Evolutionary conservation across 768 basidiomycete species (phyloP).

Genomic region (Panaeolus papilionaceus): DNA sequence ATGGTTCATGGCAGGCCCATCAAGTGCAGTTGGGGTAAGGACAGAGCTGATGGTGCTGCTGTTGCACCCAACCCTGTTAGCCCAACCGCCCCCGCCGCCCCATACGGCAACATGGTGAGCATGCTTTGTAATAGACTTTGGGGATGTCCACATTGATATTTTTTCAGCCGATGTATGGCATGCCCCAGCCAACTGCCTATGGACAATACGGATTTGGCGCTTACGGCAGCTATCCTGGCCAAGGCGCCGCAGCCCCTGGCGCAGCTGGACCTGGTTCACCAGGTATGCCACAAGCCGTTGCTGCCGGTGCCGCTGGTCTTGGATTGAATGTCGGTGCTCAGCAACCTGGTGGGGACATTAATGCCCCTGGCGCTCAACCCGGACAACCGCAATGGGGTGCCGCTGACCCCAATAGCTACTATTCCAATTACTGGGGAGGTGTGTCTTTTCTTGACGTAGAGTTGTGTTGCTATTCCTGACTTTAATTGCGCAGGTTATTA

Average conservation of each 20-base stretch:
- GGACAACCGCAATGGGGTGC: slow-evolving; percentile 81
- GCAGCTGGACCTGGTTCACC: slow-evolving; percentile 57
- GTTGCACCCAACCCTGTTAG: slow-evolving; percentile 56
- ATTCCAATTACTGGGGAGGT: slow-evolving; percentile 89
- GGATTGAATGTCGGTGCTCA: slow-evolving; percentile 61
- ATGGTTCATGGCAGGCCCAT: slow-evolving; percentile 97
- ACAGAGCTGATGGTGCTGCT: slow-evolving; percentile 74
- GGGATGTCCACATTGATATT: slow-evolving; percentile 17
- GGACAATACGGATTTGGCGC: slow-evolving; percentile 77
- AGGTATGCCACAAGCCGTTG: slow-evolving; percentile 63
- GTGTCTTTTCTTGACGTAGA: slow-evolving; percentile 31
- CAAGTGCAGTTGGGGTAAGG: slow-evolving; percentile 99
- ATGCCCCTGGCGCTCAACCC: slow-evolving; percentile 56
- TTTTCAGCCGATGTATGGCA: slow-evolving; percentile 84
- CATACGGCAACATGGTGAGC: slow-evolving; percentile 84
- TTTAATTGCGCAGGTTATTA: slow-evolving; percentile 68
- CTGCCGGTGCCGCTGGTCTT: slow-evolving; percentile 60
- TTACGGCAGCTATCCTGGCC: slow-evolving; percentile 74
- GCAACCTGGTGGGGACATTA: slow-evolving; percentile 61
- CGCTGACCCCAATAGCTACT: slow-evolving; percentile 76
- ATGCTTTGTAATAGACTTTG: slow-evolving; percentile 8
- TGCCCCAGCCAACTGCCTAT: slow-evolving; percentile 83
- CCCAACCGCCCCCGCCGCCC: slow-evolving; percentile 64
- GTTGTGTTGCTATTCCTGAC: slow-evolving; percentile 22
- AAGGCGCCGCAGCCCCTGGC: slow-evolving; percentile 54